Base-by-base conservation (phyloP, 2,329 filamentous ascomycete genomes). In the Drechslerella stenobrocha region DNA sequence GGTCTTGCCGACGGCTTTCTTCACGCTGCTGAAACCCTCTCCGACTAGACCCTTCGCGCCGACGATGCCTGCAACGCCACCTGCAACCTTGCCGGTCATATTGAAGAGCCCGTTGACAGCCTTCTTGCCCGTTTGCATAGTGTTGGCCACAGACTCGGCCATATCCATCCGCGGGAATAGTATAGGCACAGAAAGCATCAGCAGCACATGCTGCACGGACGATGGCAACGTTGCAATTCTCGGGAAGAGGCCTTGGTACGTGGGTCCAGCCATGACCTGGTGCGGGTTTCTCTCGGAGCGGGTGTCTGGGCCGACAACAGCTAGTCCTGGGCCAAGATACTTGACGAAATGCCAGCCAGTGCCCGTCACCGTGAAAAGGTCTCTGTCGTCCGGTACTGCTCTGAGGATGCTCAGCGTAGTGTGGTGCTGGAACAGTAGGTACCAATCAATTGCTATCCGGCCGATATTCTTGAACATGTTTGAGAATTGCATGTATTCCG, bases 391-490 rank as follows among this genome's bases (percentile, higher is more conserved):
- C 74, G 83, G 88, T 61, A 95, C 87, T 72, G 95, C 92, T 52
- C 91, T 88, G 60, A 98, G 83, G 40, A 97, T 88, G 75, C 97
- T 93, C 2, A 95, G 81, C 0, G 92, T 97, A 0, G 93, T 97
- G 76, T 98, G 93, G 75, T 98, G 93, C 75, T 98, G 93, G 81
- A 98, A 98, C 5, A 98, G 83, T 32, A 98, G 82, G 75, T 97
- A 98, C 91, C 96, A 96, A 72, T 97, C 90, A 57, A 95, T 91
- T 20, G 90, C 93, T 69, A 98, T 87, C 34, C 93, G 85, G 22
- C 93, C 93, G 74, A 97, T 95, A 75, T 97, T 97, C 78, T 95
- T 96, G 81, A 98, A 97, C 79, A 97, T 90, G 71, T 95, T 87
- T 15, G 90, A 96, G 71, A 89, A 89, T 75, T 98, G 93, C 92